These are phyloP conservation scores for Hymenoscyphus occultus DNA, from an alignment of 2,329 filamentous ascomycete species.

Conservation along the genomic window DNA sequence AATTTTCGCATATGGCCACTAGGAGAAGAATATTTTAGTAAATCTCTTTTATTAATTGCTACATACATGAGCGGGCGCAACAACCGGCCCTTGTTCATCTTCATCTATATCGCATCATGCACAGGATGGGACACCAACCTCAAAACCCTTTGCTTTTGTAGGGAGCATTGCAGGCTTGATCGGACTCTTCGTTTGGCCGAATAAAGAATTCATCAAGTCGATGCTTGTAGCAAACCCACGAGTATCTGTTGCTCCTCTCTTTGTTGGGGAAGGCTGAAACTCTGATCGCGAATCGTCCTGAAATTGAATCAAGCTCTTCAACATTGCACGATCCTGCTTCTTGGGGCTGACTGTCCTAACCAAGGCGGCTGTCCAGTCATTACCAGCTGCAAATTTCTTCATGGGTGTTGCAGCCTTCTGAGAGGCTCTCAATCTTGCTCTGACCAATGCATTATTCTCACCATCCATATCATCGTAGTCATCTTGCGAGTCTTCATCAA, in stretches of 20 bases:
- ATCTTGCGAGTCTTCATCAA: slow-evolving; percentile 47
- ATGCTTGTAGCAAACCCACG: slow-evolving; percentile 82
- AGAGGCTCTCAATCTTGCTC: slow-evolving; percentile 61
- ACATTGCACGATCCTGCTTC: slow-evolving; percentile 82
- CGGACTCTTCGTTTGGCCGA: slow-evolving; percentile 66
- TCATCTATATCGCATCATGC: slow-evolving; percentile 24
- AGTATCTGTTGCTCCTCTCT: slow-evolving; percentile 38
- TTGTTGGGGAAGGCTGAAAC: slow-evolving; percentile 46
- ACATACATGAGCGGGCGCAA: slow-evolving; percentile 38
- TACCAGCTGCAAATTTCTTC: slow-evolving; percentile 60
- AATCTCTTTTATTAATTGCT: slow-evolving; percentile 37
- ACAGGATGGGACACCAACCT: slow-evolving; percentile 71
- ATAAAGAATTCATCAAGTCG: slow-evolving; percentile 93
- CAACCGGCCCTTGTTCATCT: slow-evolving; percentile 26
- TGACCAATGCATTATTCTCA: slow-evolving; percentile 59
- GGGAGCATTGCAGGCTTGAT: slow-evolving; percentile 52
- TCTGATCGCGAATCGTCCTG: slow-evolving; percentile 44
- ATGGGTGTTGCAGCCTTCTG: slow-evolving; percentile 58
- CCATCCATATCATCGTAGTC: slow-evolving; percentile 47
- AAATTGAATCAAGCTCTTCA: slow-evolving; percentile 47
- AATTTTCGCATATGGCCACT: slow-evolving; percentile 87
- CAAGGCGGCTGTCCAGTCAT: slow-evolving; percentile 92
- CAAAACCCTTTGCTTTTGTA: slow-evolving; percentile 67
- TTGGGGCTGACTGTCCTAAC: slow-evolving; percentile 91
- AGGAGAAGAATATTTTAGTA: slow-evolving; percentile 49